phyloP scores from a whole-genome alignment of 208 protist species.

The Endotrypanum monterogeii region DNA sequence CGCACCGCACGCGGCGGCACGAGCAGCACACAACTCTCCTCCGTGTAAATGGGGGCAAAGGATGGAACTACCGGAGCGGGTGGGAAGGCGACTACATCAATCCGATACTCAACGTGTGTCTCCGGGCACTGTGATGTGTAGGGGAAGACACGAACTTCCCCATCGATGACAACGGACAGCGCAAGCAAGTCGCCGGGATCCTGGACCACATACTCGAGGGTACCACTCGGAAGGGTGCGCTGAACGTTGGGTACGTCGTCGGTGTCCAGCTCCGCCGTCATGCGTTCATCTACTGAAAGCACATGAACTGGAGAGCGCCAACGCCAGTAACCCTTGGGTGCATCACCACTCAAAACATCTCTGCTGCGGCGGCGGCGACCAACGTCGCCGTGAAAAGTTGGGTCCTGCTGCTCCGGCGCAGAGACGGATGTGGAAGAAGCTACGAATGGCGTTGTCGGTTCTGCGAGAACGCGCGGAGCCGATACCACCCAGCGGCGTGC shows the following conservation, averaged over 20 bases:
- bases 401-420: background rate
- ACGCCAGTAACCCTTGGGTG: slow-evolving; percentile 50
- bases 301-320: slow-evolving; percentile 42
- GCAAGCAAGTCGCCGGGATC: slow-evolving; percentile 62
- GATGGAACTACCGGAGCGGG: slow-evolving; percentile 56
- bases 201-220: slow-evolving; percentile 72
- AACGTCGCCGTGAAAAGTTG: background rate
- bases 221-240: slow-evolving; percentile 51
- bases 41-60: slow-evolving; percentile 69
- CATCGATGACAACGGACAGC: background rate
- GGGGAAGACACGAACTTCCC: slow-evolving; percentile 6
- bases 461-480: slow-evolving; percentile 31
- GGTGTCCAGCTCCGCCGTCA: slow-evolving; percentile 56
- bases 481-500: slow-evolving; percentile 41
- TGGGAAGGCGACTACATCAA: slow-evolving; percentile 58
- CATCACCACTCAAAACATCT: slow-evolving; percentile 14
- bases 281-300: slow-evolving; percentile 56
- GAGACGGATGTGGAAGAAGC: background rate
- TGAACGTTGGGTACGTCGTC: slow-evolving; percentile 68
- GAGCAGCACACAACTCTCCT: slow-evolving; percentile 71
- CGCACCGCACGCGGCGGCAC: slow-evolving; percentile 48
- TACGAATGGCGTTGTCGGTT: background rate
- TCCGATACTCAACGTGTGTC: slow-evolving; percentile 50
- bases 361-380: background rate
- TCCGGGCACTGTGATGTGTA: slow-evolving; percentile 75